Percentiles rank a stretch among this genome's conserved stretches.
Evolutionary conservation across 1,284 basidiomycete genomes (phyloP).

Genomic region (Papiliotrema terrestris): DNA sequence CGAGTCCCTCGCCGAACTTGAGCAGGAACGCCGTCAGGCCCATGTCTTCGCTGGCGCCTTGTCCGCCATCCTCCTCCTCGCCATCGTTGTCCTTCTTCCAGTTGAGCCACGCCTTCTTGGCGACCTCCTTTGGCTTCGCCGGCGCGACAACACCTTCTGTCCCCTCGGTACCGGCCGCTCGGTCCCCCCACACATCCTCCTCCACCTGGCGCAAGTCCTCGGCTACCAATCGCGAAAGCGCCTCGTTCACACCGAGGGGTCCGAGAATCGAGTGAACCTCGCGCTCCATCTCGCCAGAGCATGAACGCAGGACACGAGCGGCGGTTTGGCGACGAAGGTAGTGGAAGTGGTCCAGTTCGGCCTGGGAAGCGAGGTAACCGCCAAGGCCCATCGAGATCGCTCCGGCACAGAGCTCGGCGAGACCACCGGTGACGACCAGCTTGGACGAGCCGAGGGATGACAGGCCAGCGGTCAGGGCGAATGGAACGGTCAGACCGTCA

Average conservation of each 20-base stretch:
- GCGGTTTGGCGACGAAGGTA: slow-evolving; percentile 71
- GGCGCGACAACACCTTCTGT: slow-evolving; percentile 3
- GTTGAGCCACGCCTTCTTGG: neutral
- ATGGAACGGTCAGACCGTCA: slow-evolving; percentile 93
- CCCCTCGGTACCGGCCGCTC: slow-evolving; percentile 13
- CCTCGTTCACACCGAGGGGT: slow-evolving; percentile 81
- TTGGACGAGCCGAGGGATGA: slow-evolving; percentile 83
- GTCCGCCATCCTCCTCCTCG: slow-evolving; percentile 25
- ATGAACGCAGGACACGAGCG: slow-evolving; percentile 79
- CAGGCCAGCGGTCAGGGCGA: slow-evolving; percentile 76
- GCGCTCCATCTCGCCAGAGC: slow-evolving; percentile 90
- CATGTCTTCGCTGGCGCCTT: slow-evolving; percentile 66
- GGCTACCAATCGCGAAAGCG: slow-evolving; percentile 73
- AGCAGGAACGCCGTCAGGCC: slow-evolving; percentile 86
- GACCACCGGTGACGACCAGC: slow-evolving; percentile 83
- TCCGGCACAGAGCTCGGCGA: slow-evolving; percentile 91
- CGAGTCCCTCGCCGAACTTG: slow-evolving; percentile 85
- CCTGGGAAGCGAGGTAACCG: slow-evolving; percentile 93
- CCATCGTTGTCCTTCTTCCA: neutral
- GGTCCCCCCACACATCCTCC: slow-evolving; percentile 32
- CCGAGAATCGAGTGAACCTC: slow-evolving; percentile 86
- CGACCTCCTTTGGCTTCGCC: neutral
- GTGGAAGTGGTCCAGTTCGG: slow-evolving; percentile 90
- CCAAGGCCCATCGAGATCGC: slow-evolving; percentile 95
- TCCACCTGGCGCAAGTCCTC: slow-evolving; percentile 68